A percentile compares a stretch with the other conserved stretches of the same genome.
phyloP scores from a whole-genome alignment of 2,329 filamentous ascomycete species.

The Madurella fahalii region DNA sequence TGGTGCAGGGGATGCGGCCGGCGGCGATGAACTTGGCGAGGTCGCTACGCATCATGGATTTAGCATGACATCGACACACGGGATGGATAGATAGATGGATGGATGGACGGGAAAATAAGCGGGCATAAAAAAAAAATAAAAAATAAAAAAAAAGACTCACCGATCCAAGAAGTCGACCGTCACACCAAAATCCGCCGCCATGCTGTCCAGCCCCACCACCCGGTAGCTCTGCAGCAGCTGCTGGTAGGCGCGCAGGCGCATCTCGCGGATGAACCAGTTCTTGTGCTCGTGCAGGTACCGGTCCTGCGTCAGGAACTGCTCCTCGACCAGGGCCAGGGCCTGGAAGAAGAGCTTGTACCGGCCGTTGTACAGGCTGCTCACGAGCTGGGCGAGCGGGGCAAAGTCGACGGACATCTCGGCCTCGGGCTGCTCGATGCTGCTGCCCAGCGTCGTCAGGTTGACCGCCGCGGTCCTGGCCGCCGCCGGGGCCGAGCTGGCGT shows the following conservation, averaged over 20 bases:
- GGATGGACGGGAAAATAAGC: no score
- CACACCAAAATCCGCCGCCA: conserved; percentile 96
- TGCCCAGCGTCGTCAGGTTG: conserved; percentile 81
- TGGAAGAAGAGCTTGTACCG: conserved; percentile 94
- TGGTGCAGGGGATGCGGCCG: conserved; percentile 91
- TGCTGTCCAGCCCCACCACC: conserved; percentile 92
- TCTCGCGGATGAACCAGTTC: conserved; percentile 96
- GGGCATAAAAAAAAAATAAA: not conserved
- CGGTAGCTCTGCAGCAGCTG: conserved; percentile 96
- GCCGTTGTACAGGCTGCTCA: conserved; percentile 87
- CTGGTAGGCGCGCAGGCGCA: conserved; percentile 93
- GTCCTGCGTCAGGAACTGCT: conserved; percentile 89
- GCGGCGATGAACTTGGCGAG: conserved; percentile 95
- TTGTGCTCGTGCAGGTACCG: conserved; percentile 95
- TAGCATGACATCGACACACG: not conserved
- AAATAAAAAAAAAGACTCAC: conserved; percentile 47
- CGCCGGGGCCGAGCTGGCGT: conserved; percentile 45
- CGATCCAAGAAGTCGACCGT: conserved; percentile 94
- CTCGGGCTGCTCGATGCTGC: conserved; percentile 66
- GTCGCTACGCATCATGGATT: conserved; percentile 55
- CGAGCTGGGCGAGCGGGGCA: conserved; percentile 77
- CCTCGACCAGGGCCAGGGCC: conserved; percentile 83
- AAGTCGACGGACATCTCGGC: conserved; percentile 84
- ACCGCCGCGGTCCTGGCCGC: conserved; percentile 63
- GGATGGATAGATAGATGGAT: not conserved